phyloP scores from a whole-genome alignment of 106 monocot genomes.

The Allium fistulosum region DNA sequence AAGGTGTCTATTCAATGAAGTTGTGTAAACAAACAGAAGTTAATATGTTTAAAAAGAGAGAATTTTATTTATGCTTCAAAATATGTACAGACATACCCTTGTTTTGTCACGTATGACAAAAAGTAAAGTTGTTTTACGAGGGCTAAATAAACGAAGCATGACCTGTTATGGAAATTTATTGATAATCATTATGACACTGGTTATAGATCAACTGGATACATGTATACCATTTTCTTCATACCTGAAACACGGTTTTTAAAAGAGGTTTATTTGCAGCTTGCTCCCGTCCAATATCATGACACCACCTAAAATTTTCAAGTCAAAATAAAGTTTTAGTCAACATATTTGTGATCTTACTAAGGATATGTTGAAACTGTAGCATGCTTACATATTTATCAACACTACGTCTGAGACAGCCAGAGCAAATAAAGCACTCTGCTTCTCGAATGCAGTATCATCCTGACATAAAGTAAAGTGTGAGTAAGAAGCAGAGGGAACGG shows the following conservation, averaged over 20 bases:
- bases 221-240: constrained; percentile 15
- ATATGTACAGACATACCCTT: constrained; percentile 28
- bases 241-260: constrained; percentile 97
- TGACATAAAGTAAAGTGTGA: constrained; percentile 19
- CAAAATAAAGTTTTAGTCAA: background rate
- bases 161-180: constrained; percentile 35
- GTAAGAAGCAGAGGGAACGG: background rate
- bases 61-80: background rate
- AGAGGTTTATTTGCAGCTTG: constrained; percentile 99
- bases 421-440: constrained; percentile 97
- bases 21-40: background rate
- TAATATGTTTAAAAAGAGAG: constrained; percentile 4
- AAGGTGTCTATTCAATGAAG: constrained; percentile 54
- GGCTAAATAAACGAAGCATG: constrained; percentile 95
- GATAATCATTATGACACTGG: too few species aligned
- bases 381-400: constrained; percentile 88
- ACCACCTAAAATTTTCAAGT: constrained; percentile 55
- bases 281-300: constrained; percentile 98
- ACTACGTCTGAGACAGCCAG: constrained; percentile 94
- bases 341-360: background rate
- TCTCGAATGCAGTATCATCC: constrained; percentile 99
- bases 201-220: too few species aligned
- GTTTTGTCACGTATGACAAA: constrained; percentile 99
- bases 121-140: constrained; percentile 88
- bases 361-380: background rate